Evolutionary conservation across 345 rosid species (phyloP), one percentile per base, ranked within the genome.

Genomic region (Euphorbia peplus): DNA sequence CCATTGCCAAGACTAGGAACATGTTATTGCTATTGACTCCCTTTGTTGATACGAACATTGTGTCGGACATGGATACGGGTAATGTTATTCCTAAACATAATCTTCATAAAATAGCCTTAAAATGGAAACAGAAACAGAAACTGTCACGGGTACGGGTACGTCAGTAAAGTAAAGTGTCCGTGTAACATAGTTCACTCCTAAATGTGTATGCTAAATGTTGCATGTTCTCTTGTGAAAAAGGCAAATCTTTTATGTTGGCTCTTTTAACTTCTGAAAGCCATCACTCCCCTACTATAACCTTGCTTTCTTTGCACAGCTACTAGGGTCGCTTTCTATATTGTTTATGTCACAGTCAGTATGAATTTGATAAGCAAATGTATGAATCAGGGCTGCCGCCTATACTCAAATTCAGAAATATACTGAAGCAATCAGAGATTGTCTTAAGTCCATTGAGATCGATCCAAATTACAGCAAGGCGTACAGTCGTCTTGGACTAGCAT

Each of bases 401-500:
- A 90, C 96, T 39, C 93, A 87, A 81, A 71, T 86, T 60, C 82
- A 82, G 71, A 81, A 79, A 52, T 85, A 84, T 64, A 19, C 76
- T 52, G 93, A 90, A 75, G 97, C 96, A 32, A 79, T 93, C 66
- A 69, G 69, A 53, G 98, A 90, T 75, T 88, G 92, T 82, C 86
- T 79, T 70, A 87, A 84, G 79, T 89, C 98, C 60, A 80, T 86
- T 68, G 92, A 87, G 68, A 84, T 90, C 52, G 88, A 87, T 73
- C 88, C 90, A 15, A 84, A 79, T 75, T 93, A 90, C 79, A 85
- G 89, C 52, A 90, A 93, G 81, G 98, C 96, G 46, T 90, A 87
- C 74, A 88, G 96, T 76, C 96, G 93, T 82, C 90, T 93, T 59
- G 96, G 98, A 57, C 80, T 84, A 72, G 93, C 88, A 15, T 88